Base-by-base conservation (phyloP, 257 asterid genomes). In the Voacanga thouarsii region DNA sequence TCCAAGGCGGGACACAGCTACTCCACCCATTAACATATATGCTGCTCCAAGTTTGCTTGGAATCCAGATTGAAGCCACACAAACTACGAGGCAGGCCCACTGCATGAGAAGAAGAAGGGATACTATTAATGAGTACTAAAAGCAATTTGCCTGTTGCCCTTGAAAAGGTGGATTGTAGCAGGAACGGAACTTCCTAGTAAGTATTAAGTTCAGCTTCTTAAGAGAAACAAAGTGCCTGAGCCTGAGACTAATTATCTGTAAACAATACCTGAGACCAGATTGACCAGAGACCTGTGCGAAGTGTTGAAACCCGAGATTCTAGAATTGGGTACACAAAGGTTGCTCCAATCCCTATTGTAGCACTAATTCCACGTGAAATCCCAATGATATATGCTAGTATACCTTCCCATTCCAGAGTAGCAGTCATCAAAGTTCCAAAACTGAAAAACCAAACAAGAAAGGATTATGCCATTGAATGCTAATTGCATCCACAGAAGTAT, bases 401-500 rank as follows among this genome's bases (percentile, higher is more conserved):
- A 43, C 98, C 97, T 83, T 93, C 88, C 99, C 98, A 95, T 83
- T 90, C 93, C 64, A 95, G 84, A 12, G 91, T 71, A 69, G 99
- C 99, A 3, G 97, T 95, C 99, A 95, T 95, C 75, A 95, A 83
- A 10, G 98, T 87, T 65, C 99, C 97, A 66, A 95, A 95, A 90
- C 99, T 95, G 86, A 76, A 77, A 63, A 44, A 37, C 43, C 80
- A 73, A 64, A 65, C 19, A 71, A 59, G 18, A 39, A 67, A n/a
- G 51, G 24, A 23, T 77, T 37, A 67, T 45, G 37, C 45, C 24
- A 12, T 2, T 15, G 33, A 33, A 11, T 28, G 6, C 10, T 43
- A 7, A 43, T 16, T 10, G 39, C 41, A 15, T 60, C 1, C 30
- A 49, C n/a, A 8, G 60, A 45, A 47, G 39, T 21, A 71, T 24